phyloP scores from a whole-genome alignment of 1,284 basidiomycete species.

The Boletus sp. region DNA sequence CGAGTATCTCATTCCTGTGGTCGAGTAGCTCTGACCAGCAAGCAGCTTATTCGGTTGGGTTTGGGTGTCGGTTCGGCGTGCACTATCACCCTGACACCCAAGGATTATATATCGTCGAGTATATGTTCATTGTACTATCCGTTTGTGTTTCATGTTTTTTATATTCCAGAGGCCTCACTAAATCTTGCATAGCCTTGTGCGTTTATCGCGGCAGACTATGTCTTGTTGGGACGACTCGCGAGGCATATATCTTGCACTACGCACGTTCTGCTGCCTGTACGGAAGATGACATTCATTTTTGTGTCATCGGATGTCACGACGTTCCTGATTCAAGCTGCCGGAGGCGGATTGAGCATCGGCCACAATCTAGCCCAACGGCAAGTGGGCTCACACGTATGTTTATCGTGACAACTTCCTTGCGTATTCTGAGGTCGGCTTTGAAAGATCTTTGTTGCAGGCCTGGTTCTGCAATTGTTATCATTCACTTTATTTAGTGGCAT shows the following conservation, averaged over 20 bases:
- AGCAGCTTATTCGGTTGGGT: slow-evolving; percentile 55
- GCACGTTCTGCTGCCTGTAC: slow-evolving; percentile 59
- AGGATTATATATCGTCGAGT: slow-evolving; percentile 60
- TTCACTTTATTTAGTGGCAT: slow-evolving; percentile 65
- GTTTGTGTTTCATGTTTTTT: slow-evolving; percentile 36
- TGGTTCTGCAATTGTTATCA: slow-evolving; percentile 64
- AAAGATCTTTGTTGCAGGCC: slow-evolving; percentile 67
- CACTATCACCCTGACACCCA: slow-evolving; percentile 40
- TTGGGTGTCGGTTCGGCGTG: slow-evolving; percentile 45
- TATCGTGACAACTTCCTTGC: slow-evolving; percentile 53
- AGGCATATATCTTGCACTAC: slow-evolving; percentile 51
- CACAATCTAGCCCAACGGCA: slow-evolving; percentile 19
- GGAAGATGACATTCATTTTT: slow-evolving; percentile 56
- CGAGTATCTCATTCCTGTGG: slow-evolving; percentile 28
- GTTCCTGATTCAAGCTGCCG: slow-evolving; percentile 62
- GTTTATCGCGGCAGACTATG: slow-evolving; percentile 77
- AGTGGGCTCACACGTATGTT: slow-evolving; percentile 43
- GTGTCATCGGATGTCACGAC: slow-evolving; percentile 65
- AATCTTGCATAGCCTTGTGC: slow-evolving; percentile 54
- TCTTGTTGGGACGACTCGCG: slow-evolving; percentile 66
- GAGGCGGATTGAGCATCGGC: slow-evolving; percentile 21
- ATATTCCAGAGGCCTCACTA: background rate
- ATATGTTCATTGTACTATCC: slow-evolving; percentile 67
- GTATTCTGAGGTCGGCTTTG: slow-evolving; percentile 48
- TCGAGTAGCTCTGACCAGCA: slow-evolving; percentile 21